A percentile compares a stretch with the other conserved stretches of the same genome.
Evolutionary conservation across 164 flowering plant species (phyloP).

Genomic region (Annona cherimola): DNA sequence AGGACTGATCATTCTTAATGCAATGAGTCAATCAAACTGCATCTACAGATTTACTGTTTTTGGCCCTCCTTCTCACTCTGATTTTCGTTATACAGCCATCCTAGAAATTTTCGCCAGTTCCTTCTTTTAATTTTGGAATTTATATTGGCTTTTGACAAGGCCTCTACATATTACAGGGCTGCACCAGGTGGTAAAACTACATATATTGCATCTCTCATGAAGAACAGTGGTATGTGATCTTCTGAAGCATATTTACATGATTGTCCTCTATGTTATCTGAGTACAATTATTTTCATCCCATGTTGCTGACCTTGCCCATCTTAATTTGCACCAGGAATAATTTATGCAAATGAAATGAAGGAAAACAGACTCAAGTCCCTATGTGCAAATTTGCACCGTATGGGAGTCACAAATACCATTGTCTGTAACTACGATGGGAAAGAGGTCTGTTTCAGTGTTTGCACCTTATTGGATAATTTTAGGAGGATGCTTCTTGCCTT

Average conservation of each 20-base stretch:
- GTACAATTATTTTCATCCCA: background rate
- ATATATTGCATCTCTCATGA: conserved; percentile 95
- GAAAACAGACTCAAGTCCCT: conserved; percentile 78
- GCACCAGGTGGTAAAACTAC: conserved; percentile 99
- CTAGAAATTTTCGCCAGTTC: background rate
- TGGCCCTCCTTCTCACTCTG: background rate
- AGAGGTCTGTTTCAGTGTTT: conserved; percentile 51
- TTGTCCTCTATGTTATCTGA: background rate
- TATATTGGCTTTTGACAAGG: background rate
- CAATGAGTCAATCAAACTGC: background rate
- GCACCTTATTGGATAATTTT: background rate
- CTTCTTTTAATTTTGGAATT: background rate
- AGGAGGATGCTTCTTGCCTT: background rate
- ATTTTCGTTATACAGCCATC: background rate
- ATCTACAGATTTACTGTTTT: background rate
- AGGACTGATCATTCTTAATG: background rate
- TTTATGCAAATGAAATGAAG: conserved; percentile 96
- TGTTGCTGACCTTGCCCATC: background rate
- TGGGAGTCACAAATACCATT: conserved; percentile 94
- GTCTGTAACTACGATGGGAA: conserved; percentile 90
- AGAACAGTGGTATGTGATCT: conserved; percentile 73
- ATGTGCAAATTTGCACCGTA: conserved; percentile 80
- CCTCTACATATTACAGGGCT: conserved; percentile 52
- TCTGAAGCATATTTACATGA: background rate
- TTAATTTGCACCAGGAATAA: conserved; percentile 38